Evolutionary conservation across 2,329 filamentous ascomycete species (phyloP).

Genomic region (Nannizziopsis barbatae): DNA sequence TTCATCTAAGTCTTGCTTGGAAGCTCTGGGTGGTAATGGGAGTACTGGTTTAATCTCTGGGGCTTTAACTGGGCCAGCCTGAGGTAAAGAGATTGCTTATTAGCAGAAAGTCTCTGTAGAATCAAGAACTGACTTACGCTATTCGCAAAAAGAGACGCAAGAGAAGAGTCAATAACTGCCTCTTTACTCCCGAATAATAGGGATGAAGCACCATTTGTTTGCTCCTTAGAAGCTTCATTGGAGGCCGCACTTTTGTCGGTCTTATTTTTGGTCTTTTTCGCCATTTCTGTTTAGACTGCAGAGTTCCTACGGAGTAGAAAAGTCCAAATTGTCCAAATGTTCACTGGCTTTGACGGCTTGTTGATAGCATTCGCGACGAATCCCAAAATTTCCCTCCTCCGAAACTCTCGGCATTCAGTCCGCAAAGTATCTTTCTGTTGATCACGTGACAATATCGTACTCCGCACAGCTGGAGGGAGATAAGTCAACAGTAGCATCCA

Average conservation of each 20-base stretch:
- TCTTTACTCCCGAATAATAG: slow-evolving; percentile 42
- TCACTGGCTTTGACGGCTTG: background rate
- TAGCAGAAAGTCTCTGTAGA: background rate
- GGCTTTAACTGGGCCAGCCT: slow-evolving; percentile 34
- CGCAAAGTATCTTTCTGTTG: too few relatives aligned
- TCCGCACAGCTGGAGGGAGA: too few relatives aligned
- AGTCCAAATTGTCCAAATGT: too few relatives aligned
- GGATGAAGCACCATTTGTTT: slow-evolving; percentile 19
- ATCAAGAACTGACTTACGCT: slow-evolving; percentile 48
- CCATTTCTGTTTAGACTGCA: slow-evolving; percentile 3
- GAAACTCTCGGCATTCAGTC: too few relatives aligned
- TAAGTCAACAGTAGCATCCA: too few relatives aligned
- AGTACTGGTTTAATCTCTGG: slow-evolving; percentile 18
- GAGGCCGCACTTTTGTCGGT: slow-evolving; percentile 4
- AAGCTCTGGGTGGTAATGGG: background rate
- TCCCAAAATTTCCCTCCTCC: too few relatives aligned
- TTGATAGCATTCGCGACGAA: too few relatives aligned
- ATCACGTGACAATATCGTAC: too few relatives aligned
- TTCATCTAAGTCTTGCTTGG: slow-evolving; percentile 23
- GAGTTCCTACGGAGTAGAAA: background rate
- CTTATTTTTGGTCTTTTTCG: slow-evolving; percentile 16
- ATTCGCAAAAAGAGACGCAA: slow-evolving; percentile 58
- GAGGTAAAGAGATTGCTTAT: background rate
- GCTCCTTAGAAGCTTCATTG: slow-evolving; percentile 11
- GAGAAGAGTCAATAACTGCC: slow-evolving; percentile 54